A percentile compares a stretch with the other conserved stretches of the same genome.
Evolutionary conservation across 495 filamentous ascomycete species (phyloP).

Genomic region (Talaromyces nanjingensis): DNA sequence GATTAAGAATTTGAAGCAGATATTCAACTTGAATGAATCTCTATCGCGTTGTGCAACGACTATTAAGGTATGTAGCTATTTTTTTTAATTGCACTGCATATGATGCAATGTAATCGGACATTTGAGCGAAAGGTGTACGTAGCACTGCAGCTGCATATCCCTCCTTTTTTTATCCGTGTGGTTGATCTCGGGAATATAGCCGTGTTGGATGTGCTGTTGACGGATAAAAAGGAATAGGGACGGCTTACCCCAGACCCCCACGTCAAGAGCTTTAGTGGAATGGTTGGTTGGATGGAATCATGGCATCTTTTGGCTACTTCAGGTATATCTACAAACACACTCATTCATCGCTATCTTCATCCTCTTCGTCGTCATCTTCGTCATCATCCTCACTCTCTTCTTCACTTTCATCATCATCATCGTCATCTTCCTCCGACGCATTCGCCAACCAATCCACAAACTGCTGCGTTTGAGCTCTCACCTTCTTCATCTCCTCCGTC

Average conservation of each 20-base stretch:
- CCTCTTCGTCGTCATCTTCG: slow-evolving; percentile 15
- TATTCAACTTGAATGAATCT: no score
- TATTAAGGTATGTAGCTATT: no score
- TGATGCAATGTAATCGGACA: background rate
- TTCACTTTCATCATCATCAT: slow-evolving; percentile 52
- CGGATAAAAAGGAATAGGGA: background rate
- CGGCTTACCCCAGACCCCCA: background rate
- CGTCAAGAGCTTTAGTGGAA: background rate
- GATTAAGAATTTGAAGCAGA: no score
- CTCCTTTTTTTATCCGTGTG: background rate
- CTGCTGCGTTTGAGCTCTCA: slow-evolving; percentile 64
- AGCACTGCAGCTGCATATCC: background rate
- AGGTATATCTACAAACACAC: background rate
- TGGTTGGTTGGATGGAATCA: background rate
- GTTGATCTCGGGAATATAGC: background rate
- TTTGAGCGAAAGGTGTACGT: background rate
- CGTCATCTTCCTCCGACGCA: slow-evolving; percentile 71
- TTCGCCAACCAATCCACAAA: slow-evolving; percentile 84
- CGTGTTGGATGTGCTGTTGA: background rate
- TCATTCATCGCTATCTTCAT: slow-evolving; percentile 11
- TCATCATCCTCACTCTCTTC: slow-evolving; percentile 28
- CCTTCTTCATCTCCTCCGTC: slow-evolving; percentile 57
- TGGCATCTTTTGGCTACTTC: background rate
- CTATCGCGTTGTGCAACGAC: no score
- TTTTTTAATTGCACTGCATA: no score